These are phyloP conservation scores for Aspergillus nidulans DNA, from an alignment of 495 filamentous ascomycete genomes.

Conservation along the genomic window DNA sequence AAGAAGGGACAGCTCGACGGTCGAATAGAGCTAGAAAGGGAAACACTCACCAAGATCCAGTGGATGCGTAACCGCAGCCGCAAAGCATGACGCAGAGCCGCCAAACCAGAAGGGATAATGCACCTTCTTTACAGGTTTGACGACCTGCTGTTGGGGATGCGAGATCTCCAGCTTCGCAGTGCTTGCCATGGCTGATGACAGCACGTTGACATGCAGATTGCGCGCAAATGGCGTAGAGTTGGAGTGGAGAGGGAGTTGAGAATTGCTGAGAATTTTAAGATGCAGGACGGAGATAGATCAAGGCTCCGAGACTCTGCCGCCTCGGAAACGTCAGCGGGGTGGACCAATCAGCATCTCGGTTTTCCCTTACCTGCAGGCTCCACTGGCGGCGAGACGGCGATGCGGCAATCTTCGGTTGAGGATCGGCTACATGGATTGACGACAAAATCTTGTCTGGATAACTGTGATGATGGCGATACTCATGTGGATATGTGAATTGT, in stretches of 20 bases:
- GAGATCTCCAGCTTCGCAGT: conserved; percentile 34
- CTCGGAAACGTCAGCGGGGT: conserved; percentile 23
- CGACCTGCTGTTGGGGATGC: conserved; percentile 21
- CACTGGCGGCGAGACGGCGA: conserved; percentile 10
- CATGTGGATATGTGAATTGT: neutral
- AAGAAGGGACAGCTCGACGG: neutral
- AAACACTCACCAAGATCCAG: conserved; percentile 59
- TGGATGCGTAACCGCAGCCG: conserved; percentile 85
- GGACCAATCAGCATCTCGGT: conserved; percentile 40
- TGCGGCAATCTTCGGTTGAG: conserved; percentile 21
- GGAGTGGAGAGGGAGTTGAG: conserved; percentile 4
- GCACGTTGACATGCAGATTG: conserved; percentile 27
- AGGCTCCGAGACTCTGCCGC: conserved; percentile 28
- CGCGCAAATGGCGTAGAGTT: neutral
- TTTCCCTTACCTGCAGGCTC: conserved; percentile 1
- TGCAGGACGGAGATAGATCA: conserved; percentile 34
- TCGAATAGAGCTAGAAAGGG: neutral
- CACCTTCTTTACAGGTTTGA: conserved; percentile 37
- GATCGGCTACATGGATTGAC: neutral
- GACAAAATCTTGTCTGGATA: neutral
- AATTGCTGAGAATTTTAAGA: conserved; percentile 10
- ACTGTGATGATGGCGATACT: neutral
- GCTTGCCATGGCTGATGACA: conserved; percentile 35
- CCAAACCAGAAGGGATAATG: conserved; percentile 93
- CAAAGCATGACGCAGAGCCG: conserved; percentile 84